Conservation (phyloP, 2,329 filamentous ascomycete species). For the Epichloe uncinata region DNA sequence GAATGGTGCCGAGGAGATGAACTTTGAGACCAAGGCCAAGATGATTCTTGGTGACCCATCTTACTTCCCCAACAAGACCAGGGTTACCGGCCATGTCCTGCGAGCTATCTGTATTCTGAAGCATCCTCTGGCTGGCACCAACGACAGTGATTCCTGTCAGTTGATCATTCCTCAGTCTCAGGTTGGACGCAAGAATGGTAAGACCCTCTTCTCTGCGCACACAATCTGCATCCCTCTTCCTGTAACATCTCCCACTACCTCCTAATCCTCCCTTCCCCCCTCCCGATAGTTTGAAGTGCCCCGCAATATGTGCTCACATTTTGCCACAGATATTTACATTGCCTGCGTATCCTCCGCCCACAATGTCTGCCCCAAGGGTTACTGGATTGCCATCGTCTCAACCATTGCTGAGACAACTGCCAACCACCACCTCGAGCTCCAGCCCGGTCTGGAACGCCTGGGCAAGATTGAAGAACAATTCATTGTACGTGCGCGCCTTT, state of each 20-base stretch:
- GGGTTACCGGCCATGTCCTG: conserved; percentile 77
- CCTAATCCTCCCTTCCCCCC: no score
- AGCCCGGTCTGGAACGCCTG: conserved; percentile 82
- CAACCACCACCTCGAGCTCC: conserved; percentile 92
- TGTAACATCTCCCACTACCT: no score
- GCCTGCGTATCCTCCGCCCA: conserved; percentile 90
- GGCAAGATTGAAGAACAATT: conserved; percentile 95
- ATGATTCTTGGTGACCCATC: conserved; percentile 93
- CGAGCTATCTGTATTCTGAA: conserved; percentile 97
- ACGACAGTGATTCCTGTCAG: conserved; percentile 79
- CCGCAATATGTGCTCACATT: neutral
- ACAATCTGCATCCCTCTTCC: neutral
- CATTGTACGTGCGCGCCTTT: conserved; percentile 44
- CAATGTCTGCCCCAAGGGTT: conserved; percentile 97
- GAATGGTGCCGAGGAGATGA: conserved; percentile 69
- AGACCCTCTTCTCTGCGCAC: conserved; percentile 18
- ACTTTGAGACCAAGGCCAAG: conserved; percentile 91
- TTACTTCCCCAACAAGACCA: conserved; percentile 86
- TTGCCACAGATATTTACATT: conserved; percentile 72
- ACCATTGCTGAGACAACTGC: conserved; percentile 85
- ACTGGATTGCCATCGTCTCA: conserved; percentile 97
- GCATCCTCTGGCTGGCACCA: conserved; percentile 83
- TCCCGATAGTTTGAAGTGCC: no score
- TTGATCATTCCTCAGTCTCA: conserved; percentile 97
- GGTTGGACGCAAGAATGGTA: conserved; percentile 91